Evolutionary conservation across 352 stramenopile species (phyloP), one percentile per base, ranked within the genome.

Genomic region (Globisporangium spinosum): DNA sequence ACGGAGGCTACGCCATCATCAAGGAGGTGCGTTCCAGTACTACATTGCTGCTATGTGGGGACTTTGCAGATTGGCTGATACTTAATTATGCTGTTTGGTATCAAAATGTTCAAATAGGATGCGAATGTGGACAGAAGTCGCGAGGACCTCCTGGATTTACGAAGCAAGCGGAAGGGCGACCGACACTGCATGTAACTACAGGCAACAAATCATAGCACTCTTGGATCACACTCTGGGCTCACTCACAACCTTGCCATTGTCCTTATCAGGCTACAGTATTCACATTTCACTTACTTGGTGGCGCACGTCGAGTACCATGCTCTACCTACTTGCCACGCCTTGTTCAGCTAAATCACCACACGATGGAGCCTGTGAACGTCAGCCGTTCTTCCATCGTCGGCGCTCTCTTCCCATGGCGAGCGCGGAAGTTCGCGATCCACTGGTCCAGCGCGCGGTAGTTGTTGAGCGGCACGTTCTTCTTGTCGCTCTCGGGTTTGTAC

Each of bases 121-220:
- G 80, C 83, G 3, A 73, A 87, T 29, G 70, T 81, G 51, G 75
- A 86, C 38, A 83, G 89, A 55, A 94, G 84, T 69, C 75, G 90
- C 1, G 89, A 96, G 61, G 87, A 97, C 32, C 74, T 97, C 20
- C 73, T 97, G 25, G 84, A 97, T 59, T 68, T 96, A 45, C 80
- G 91, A 25, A 68, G 76, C 27, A 97, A 95, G 70, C 94, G 92
- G 75, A 97, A 97, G 66, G 85, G 87, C 35, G 91, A 97, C 62
- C 78, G 84, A 7, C 76, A 93, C 70, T 94, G 86, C 67, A 94
- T 93, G 82, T 93, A 77, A 53, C 17, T 29, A 13, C 35, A 45
- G 12, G 38, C 38, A 20, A 20, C 38, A 15, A 43, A 45, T 20
- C 38, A 45, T 17, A 45, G 38, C 12, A 45, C 3, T 20, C 12